Evolutionary conservation across 164 flowering plant species (phyloP), one percentile per base, ranked within the genome.

Genomic region (Vitis amurensis): DNA sequence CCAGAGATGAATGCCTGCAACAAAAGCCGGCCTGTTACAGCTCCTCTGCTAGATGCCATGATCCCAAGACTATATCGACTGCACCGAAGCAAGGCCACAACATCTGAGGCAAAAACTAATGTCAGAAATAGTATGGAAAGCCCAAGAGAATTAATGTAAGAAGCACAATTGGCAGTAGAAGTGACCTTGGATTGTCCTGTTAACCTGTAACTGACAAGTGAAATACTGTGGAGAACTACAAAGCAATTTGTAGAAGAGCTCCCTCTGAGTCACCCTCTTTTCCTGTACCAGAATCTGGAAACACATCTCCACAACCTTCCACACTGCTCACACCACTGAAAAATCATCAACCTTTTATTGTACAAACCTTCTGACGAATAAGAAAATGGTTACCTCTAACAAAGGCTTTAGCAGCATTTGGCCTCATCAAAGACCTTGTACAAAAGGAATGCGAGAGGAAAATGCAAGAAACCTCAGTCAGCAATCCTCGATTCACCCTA

Each of bases 221-320:
- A 93, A 93, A 74, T 83, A 91, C 49, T 87, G 89, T 1, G 98
- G 87, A 5, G 95, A 96, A 74, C 70, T 83, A 68, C 92, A 91
- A 37, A 96, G 86, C 79, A 96, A 77, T 78, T 88, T 93, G 76
- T 96, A 96, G 77, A 84, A 96, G 11, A 96, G 86, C 78, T 96
- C 98, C 71, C 98, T 81, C 79, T 93, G 98, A 9, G 98, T 92
- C 14, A 88, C 93, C 61, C 84, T 80, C 83, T 96, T 96, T 57
- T 81, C 97, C 69, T 91, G 84, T 56, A 79, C 62, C 74, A 96
- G 72, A 64, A 91, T 77, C 75, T 80, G 85, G 61, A 71, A 82
- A 69, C 97, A 93, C 76, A 91, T 82, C 81, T 91, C 97, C 91
- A 93, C 89, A 55, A 93, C 94, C 84, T 91, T 91, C 99, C 99